phyloP scores from a whole-genome alignment of 2,329 filamentous ascomycete species.

The Penicillium sclerotiorum region DNA sequence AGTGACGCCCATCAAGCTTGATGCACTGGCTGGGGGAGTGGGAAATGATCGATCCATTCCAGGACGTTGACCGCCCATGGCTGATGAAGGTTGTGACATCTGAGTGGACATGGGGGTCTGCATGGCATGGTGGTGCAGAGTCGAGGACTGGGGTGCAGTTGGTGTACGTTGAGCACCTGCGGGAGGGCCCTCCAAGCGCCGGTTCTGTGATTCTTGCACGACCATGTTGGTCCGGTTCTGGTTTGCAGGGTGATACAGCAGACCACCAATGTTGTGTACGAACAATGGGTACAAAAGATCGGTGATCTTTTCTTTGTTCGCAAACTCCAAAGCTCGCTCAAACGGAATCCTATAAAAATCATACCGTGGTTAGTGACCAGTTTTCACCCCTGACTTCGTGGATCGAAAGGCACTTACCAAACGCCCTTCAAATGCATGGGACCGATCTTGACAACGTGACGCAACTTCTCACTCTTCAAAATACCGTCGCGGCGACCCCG shows the following conservation, averaged over 20 bases:
- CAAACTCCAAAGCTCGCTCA: slow-evolving; percentile 95
- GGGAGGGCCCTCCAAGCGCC: slow-evolving; percentile 64
- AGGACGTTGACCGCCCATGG: slow-evolving; percentile 67
- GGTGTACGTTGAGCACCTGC: slow-evolving; percentile 59
- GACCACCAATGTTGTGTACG: slow-evolving; percentile 91
- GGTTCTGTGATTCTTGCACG: slow-evolving; percentile 78
- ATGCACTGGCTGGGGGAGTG: slow-evolving; percentile 90
- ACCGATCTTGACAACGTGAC: slow-evolving; percentile 97
- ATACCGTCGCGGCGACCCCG: slow-evolving; percentile 93
- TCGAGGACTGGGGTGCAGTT: slow-evolving; percentile 67
- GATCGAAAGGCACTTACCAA: slow-evolving; percentile 64
- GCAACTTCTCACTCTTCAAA: slow-evolving; percentile 93
- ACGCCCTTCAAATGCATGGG: slow-evolving; percentile 99
- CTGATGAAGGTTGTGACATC: slow-evolving; percentile 65
- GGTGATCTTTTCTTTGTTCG: slow-evolving; percentile 99
- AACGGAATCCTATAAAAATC: slow-evolving; percentile 92
- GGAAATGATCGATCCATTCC: slow-evolving; percentile 86
- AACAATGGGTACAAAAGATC: slow-evolving; percentile 94
- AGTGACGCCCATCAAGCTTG: slow-evolving; percentile 77
- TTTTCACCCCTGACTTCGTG: too few relatives aligned
- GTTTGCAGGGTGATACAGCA: slow-evolving; percentile 88
- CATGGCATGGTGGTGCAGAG: slow-evolving; percentile 66
- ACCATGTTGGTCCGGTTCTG: slow-evolving; percentile 79
- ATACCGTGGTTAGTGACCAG: neutral
- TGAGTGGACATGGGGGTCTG: slow-evolving; percentile 60